These are phyloP conservation scores for Euphorbia celastroides DNA, from an alignment of 441 rosid genomes.

Conservation along the genomic window DNA sequence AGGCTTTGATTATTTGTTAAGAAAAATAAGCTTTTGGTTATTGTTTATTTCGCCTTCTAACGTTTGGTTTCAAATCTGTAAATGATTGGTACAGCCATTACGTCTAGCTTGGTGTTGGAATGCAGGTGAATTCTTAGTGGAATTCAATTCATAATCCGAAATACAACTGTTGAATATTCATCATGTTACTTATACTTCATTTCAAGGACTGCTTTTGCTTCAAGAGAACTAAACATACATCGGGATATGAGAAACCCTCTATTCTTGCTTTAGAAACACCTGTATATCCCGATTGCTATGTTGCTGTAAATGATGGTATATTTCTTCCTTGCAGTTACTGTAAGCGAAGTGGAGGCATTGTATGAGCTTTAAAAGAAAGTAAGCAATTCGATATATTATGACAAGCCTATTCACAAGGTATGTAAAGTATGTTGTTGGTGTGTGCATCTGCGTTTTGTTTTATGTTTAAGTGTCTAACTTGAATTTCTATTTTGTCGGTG, in stretches of 20 bases:
- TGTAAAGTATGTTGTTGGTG: neutral
- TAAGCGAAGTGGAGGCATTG: conserved; percentile 72
- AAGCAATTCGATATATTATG: conserved; percentile 77
- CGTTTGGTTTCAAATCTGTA: neutral
- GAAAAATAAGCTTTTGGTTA: neutral
- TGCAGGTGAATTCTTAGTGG: conserved; percentile 13
- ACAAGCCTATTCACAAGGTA: conserved; percentile 94
- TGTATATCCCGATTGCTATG: too few relatives aligned
- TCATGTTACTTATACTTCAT: conserved; percentile 13
- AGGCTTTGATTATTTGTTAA: neutral
- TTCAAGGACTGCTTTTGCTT: conserved; percentile 44
- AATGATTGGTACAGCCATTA: neutral
- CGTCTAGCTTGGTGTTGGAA: too few relatives aligned
- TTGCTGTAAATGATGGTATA: neutral
- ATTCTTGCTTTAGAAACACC: conserved; percentile 68
- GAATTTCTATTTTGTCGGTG: conserved; percentile 9
- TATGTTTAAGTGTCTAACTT: neutral
- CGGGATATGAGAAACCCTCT: conserved; percentile 60
- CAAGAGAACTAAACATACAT: conserved; percentile 26
- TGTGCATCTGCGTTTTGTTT: neutral
- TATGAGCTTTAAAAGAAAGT: conserved; percentile 75
- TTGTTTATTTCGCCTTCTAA: neutral
- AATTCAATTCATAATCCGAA: neutral
- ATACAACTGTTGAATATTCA: neutral
- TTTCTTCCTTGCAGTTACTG: conserved; percentile 49